phyloP scores from a whole-genome alignment of 169 alveolate genomes.

The Plasmodium fragile region DNA sequence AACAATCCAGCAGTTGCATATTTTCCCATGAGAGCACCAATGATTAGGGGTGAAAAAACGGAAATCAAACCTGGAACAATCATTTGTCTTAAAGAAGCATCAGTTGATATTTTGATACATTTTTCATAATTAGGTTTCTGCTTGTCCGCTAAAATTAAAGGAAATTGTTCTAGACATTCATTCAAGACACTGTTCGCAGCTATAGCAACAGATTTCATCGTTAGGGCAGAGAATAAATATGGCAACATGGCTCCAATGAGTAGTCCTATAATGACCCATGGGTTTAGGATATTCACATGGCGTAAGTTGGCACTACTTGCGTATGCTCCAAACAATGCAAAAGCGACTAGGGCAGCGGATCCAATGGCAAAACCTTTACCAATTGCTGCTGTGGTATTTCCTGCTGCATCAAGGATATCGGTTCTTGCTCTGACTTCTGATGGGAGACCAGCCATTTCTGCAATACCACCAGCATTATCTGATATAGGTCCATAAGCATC shows the following conservation, averaged over 20 bases:
- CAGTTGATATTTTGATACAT: slow-evolving; percentile 89
- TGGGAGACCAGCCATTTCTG: slow-evolving; percentile 92
- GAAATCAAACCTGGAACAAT: slow-evolving; percentile 91
- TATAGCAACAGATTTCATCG: slow-evolving; percentile 93
- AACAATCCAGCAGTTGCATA: slow-evolving; percentile 92
- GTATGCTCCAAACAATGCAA: slow-evolving; percentile 93
- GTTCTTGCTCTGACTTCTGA: slow-evolving; percentile 90
- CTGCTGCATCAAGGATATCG: slow-evolving; percentile 94
- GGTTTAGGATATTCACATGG: slow-evolving; percentile 85
- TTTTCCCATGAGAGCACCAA: slow-evolving; percentile 90
- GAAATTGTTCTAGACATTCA: slow-evolving; percentile 91
- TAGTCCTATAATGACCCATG: slow-evolving; percentile 89
- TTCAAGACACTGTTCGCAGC: slow-evolving; percentile 92
- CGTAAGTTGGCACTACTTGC: slow-evolving; percentile 86
- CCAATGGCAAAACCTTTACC: slow-evolving; percentile 95
- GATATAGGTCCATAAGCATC: slow-evolving; percentile 95
- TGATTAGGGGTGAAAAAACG: slow-evolving; percentile 85
- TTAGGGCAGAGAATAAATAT: slow-evolving; percentile 91
- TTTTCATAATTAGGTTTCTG: slow-evolving; percentile 89
- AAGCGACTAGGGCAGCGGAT: slow-evolving; percentile 93
- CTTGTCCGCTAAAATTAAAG: slow-evolving; percentile 82
- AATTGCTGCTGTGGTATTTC: slow-evolving; percentile 94
- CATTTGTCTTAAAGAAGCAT: slow-evolving; percentile 91
- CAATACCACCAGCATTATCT: slow-evolving; percentile 96
- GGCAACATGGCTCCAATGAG: slow-evolving; percentile 94